Evolutionary conservation across 139 green algal species (phyloP), one percentile per base, ranked within the genome.

Genomic region (Chlamydomonas eustigma): DNA sequence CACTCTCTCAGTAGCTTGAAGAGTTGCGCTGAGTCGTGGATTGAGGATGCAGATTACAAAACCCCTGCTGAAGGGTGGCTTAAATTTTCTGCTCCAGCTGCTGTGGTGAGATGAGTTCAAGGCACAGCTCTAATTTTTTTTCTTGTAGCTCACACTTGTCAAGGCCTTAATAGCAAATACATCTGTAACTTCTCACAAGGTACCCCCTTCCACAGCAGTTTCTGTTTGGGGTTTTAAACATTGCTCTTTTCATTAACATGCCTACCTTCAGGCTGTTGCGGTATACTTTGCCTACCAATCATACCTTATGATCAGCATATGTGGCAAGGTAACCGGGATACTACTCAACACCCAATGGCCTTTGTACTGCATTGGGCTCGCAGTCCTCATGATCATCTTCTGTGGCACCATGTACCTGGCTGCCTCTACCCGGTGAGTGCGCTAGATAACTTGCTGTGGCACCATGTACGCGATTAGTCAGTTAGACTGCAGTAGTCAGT

Each of bases 1-100:
- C 64, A 83, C 78, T 85, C 77, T 5, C 50, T 90, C 24, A 33
- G 36, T 2, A 84, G 72, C 25, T 50, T 87, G 33, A 66, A 36
- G 51, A 85, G 74, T 58, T 83, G 75, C n/a, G 85, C 82, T 1
- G 67, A 82, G 34, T 83, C 76, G 24, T 87, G 82, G 82, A 80
- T 82, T 31, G 77, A 83, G 67, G 71, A 82, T 8, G 73, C 75
- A 0, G 34, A 77, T 12, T 87, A 86, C 73, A 75, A 34, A 1
- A 75, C 67, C 6, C 85, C 85, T 2, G 85, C 80, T n/a, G 80
- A 85, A 73, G 31, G 22, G 34, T 68, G 52, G 52, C n/a, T 68
- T 4, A 68, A 68, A 28, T 18, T 58, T 58, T 12, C 12, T 58
- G 44, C 44, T 28, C 12, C 44, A 12, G 18, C 18, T 12, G 44